A percentile compares a stretch with the other conserved stretches of the same genome.
phyloP scores from a whole-genome alignment of 192 early-diverging fungal genomes.

The Backusella macrospora region DNA sequence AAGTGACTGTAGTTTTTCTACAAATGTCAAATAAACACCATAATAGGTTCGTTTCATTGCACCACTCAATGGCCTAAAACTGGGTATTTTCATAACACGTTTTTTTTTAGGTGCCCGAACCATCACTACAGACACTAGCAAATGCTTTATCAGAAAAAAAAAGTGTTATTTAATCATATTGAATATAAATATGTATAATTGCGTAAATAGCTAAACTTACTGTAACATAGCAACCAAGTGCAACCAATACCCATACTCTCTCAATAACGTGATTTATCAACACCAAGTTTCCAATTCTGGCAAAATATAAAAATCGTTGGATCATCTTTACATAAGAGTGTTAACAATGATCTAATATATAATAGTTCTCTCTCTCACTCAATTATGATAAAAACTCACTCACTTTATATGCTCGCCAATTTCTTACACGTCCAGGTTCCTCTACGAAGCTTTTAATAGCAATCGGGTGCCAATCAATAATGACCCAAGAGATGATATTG shows the following conservation, averaged over 20 bases:
- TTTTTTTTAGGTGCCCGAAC: not conserved
- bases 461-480: not conserved
- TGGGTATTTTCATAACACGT: not conserved
- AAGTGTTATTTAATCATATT: not conserved
- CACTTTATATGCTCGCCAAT: slow-evolving; percentile 1
- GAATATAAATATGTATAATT: not conserved
- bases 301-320: not conserved
- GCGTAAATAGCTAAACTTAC: not conserved
- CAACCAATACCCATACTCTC: not conserved
- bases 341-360: not conserved
- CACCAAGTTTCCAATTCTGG: not conserved
- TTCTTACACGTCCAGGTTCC: not conserved
- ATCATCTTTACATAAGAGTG: not conserved
- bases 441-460: not conserved
- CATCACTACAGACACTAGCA: not conserved
- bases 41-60: not conserved
- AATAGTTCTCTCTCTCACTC: too few species aligned
- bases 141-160: not conserved
- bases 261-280: not conserved
- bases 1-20: not conserved
- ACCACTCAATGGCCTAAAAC: not conserved
- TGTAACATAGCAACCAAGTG: not conserved
- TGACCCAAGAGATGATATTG: not conserved
- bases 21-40: not conserved
- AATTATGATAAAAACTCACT: too few species aligned